Evolutionary conservation across 495 filamentous ascomycete species (phyloP).

Genomic region (Pyrenula aspistea): DNA sequence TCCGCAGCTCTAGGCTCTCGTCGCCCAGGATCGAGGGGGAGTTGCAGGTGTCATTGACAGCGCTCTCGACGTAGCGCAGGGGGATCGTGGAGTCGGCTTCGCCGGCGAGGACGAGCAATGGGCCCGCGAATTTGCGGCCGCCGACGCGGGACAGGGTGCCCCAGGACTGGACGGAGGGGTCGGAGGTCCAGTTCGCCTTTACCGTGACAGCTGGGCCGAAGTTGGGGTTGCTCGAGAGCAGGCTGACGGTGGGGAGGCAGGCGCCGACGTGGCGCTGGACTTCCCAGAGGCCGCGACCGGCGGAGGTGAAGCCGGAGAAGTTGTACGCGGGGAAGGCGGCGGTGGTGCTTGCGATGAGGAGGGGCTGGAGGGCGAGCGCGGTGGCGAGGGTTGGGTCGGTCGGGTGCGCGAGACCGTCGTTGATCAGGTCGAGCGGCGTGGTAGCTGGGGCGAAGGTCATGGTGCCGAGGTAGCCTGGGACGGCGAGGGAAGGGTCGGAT

Average conservation of each 20-base stretch:
- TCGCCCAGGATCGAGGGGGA: slow-evolving; percentile 8
- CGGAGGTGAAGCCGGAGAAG: background rate
- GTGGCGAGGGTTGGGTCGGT: background rate
- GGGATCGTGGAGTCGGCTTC: slow-evolving; percentile 18
- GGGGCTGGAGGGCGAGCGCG: slow-evolving; percentile 4
- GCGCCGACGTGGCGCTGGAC: slow-evolving; percentile 20
- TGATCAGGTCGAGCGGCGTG: slow-evolving; percentile 10
- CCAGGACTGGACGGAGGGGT: slow-evolving; percentile 14
- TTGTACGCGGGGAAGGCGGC: slow-evolving; percentile 15
- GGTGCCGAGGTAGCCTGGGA: slow-evolving; percentile 22
- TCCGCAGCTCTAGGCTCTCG: slow-evolving; percentile 18
- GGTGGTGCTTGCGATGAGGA: slow-evolving; percentile 6
- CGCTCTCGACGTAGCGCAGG: slow-evolving; percentile 12
- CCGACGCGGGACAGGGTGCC: slow-evolving; percentile 15
- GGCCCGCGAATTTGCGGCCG: slow-evolving; percentile 23
- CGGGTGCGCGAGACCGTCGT: background rate
- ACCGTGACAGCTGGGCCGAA: slow-evolving; percentile 9
- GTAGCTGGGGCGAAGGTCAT: slow-evolving; percentile 22
- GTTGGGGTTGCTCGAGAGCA: slow-evolving; percentile 9
- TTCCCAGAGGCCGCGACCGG: slow-evolving; percentile 2
- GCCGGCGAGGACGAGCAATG: slow-evolving; percentile 32
- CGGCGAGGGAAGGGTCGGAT: slow-evolving; percentile 5
- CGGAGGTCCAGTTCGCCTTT: slow-evolving; percentile 11
- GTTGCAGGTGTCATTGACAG: slow-evolving; percentile 18
- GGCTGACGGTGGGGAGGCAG: slow-evolving; percentile 10